Conservation (phyloP, 352 stramenopile genomes). For the Pythium rishiriense region DNA sequence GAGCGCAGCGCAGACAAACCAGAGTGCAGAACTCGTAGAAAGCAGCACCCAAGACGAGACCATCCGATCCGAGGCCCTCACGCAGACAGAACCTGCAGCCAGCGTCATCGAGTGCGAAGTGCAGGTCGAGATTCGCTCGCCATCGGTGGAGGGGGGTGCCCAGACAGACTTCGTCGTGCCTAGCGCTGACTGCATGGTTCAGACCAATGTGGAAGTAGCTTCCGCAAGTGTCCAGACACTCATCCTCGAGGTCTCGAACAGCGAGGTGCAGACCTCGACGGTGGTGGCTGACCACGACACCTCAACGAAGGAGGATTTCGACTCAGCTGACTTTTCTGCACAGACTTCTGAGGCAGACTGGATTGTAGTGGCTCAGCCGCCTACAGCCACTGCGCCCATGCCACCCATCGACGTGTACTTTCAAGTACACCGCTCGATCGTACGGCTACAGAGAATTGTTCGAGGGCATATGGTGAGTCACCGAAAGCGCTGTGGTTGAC, state of each 20-base stretch:
- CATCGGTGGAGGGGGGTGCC: neutral
- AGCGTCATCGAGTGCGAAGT: constrained; percentile 1
- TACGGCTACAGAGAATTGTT: constrained; percentile 17
- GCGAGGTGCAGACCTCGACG: neutral
- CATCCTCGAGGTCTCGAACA: neutral
- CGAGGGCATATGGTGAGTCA: constrained; percentile 17
- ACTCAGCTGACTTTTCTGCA: neutral
- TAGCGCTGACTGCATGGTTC: neutral
- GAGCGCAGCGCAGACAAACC: neutral
- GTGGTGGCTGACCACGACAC: neutral
- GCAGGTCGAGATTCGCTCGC: neutral
- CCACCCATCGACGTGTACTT: constrained; percentile 21
- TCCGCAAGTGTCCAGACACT: neutral
- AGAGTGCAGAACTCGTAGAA: neutral
- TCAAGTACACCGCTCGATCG: constrained; percentile 14
- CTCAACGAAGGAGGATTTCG: neutral
- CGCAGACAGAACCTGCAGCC: neutral
- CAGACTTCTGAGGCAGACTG: constrained; percentile 3
- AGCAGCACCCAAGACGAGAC: constrained; percentile 4
- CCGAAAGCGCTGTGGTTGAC: neutral
- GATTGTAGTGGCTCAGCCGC: neutral
- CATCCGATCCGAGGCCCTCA: neutral
- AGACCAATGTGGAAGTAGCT: neutral
- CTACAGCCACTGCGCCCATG: neutral
- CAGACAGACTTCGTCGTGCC: neutral